These are phyloP conservation scores for Parasarocladium wereldwijsianum DNA, from an alignment of 2,329 filamentous ascomycete species.

Conservation along the genomic window DNA sequence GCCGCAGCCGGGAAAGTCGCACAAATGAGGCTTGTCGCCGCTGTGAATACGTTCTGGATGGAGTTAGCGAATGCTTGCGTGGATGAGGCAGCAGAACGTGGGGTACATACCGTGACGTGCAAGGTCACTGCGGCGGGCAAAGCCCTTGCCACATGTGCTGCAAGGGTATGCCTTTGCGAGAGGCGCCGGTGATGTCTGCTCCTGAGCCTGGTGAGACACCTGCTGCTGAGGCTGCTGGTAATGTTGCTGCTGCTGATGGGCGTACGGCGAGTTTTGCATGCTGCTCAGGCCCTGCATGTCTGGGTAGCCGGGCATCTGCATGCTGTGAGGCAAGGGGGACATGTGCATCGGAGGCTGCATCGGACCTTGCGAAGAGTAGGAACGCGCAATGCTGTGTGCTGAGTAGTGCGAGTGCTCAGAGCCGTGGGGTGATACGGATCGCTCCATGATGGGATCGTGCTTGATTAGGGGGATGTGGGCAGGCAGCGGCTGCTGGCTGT, in stretches of 20 bases:
- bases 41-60: conserved; percentile 85
- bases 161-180: conserved; percentile 67
- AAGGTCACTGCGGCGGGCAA: conserved; percentile 85
- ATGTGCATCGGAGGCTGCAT: conserved; percentile 36
- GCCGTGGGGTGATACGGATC: conserved; percentile 42
- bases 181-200: conserved; percentile 18
- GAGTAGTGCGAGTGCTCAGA: conserved; percentile 45
- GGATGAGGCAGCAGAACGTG: not conserved
- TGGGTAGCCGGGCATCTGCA: conserved; percentile 27
- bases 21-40: conserved; percentile 79
- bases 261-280: conserved; percentile 9
- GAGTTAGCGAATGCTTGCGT: conserved; percentile 10
- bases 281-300: conserved; percentile 18
- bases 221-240: conserved; percentile 22
- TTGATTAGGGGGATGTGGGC: conserved; percentile 19
- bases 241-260: too few species aligned
- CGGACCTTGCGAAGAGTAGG: conserved; percentile 37
- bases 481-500: conserved; percentile 16
- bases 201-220: conserved; percentile 14
- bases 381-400: conserved; percentile 29
- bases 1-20: conserved; percentile 74
- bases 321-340: conserved; percentile 24
- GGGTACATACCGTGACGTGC: conserved; percentile 73
- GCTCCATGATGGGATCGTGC: conserved; percentile 29
- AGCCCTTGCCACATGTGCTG: conserved; percentile 78